These are phyloP conservation scores for Polyporus arcularius DNA, from an alignment of 768 basidiomycete genomes.

Conservation along the genomic window DNA sequence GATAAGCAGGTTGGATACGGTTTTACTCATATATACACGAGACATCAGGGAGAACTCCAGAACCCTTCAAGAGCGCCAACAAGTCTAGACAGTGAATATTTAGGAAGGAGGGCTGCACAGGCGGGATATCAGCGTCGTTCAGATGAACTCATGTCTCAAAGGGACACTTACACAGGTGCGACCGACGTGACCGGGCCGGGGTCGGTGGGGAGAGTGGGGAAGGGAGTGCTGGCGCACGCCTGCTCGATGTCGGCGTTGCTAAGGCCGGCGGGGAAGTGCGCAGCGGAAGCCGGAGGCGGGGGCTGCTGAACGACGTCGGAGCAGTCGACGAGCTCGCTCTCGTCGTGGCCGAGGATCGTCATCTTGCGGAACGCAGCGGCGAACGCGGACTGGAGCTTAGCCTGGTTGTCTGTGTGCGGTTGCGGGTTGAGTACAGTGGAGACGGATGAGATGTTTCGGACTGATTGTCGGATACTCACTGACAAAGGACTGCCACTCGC, in stretches of 20 bases:
- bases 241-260: slow-evolving; percentile 26
- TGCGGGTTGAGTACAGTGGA: neutral
- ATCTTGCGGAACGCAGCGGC: slow-evolving; percentile 32
- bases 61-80: no score
- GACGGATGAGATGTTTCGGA: no score
- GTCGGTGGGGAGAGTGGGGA: slow-evolving; percentile 22
- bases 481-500: slow-evolving; percentile 37
- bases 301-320: slow-evolving; percentile 19
- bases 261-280: slow-evolving; percentile 28
- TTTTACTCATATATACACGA: no score
- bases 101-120: no score
- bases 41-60: no score
- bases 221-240: slow-evolving; percentile 20
- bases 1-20: no score
- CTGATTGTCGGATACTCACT: slow-evolving; percentile 11
- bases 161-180: slow-evolving; percentile 33
- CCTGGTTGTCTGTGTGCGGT: slow-evolving; percentile 23
- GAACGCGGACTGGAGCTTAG: slow-evolving; percentile 28
- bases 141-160: no score
- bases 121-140: no score
- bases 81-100: no score
- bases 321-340: slow-evolving; percentile 19
- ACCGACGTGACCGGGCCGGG: slow-evolving; percentile 36
- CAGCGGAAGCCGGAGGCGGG: slow-evolving; percentile 11
- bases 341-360: slow-evolving; percentile 30